Base-by-base conservation (phyloP, 208 protist genomes). In the Crithidia sp. region DNA sequence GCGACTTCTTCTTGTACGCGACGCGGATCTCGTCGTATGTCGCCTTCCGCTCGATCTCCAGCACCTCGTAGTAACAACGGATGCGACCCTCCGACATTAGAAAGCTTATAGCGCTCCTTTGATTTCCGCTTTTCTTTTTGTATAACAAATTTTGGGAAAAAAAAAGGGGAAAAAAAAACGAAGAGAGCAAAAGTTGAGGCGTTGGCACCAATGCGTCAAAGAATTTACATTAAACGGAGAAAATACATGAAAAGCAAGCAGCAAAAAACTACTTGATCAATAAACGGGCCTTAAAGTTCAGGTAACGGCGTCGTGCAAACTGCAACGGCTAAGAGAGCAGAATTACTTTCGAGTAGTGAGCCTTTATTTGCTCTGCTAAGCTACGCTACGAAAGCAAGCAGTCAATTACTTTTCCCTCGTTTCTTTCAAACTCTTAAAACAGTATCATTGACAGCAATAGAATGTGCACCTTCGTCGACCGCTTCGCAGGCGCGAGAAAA, bases 51-150 rank as follows among this genome's bases (percentile, higher is more conserved):
- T 93, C 87, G 43, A 97, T 71, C 40, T 88, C 87, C 57, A 97
- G 80, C 50, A 97, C 86, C 75, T 97, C 92, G 70, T 97, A 97
- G 61, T 97, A 94, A 60, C 92, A 97, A 9, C 86, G 90, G 37
- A 89, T 85, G 19, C 76, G 82, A 19, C 67, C 57, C 47, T 84
- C 74, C 39, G 75, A 58, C 86, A 88, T 89, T 2, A 28, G 12
- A 36, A 41, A 45, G 59, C 45, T 49, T 49, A 16, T 28, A 53
- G n/a, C 19, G 45, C 10, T 49, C 10, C 58, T 45, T 63, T 14
- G 17, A 65, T 2, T 7, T 3, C 8, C 14, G 55, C 5, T 14
- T 61, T 5, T 37, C 17, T 17, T 58, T 58, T 58, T 39, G 1
- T 17, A 39, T 58, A 37, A 2, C 28, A 39, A 7, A 17, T 19